Percentiles rank a stretch among this genome's conserved stretches.
These are phyloP conservation scores for Cucumis sativus DNA, from an alignment of 306 rosid genomes.

Conservation along the genomic window Cucumber_9930_V3 NC_026660.2:19609001-19609500, in stretches of 20 bases:
- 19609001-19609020: constrained; percentile 98
- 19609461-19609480: not conserved
- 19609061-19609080: constrained; percentile 86
- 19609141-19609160: constrained; percentile 90
- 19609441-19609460: not conserved
- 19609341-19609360: constrained; percentile 94
- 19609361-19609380: constrained; percentile 97
- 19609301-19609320: not conserved
- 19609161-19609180: constrained; percentile 93
- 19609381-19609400: constrained; percentile 47
- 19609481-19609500: no score
- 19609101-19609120: constrained; percentile 89
- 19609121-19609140: constrained; percentile 96
- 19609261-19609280: not conserved
- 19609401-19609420: not conserved
- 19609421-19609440: not conserved
- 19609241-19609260: not conserved
- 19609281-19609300: not conserved
- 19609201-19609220: constrained; percentile 6
- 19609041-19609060: constrained; percentile 94
- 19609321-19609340: constrained; percentile 40
- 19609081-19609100: constrained; percentile 98
- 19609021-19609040: constrained; percentile 93
- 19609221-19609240: constrained; percentile 5
- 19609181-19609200: constrained; percentile 12